Base-by-base conservation (phyloP, 305 asterid genomes). In the Lippia alba region DNA sequence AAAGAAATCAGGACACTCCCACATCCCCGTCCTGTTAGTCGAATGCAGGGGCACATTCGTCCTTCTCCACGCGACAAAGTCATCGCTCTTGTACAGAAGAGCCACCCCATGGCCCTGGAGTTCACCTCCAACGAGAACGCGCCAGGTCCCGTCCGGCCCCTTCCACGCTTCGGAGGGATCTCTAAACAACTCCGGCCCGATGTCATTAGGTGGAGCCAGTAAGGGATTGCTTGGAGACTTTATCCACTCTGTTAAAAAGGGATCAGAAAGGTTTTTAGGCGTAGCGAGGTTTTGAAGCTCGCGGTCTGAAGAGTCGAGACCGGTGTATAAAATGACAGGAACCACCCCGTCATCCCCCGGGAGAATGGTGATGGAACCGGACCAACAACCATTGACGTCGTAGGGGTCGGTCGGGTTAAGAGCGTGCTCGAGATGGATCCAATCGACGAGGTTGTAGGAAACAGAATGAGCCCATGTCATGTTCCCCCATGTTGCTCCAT, bases 151-250 rank as follows among this genome's bases (percentile, higher is more conserved):
- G 10, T 91, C 90, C 4, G 70, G 12, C 1, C 80, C 9, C 30
- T n/a, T 79, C 97, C 97, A 91, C 0, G 87, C 93, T 0, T 90
- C 86, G 0, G 90, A 83, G n/a, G 96, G 97, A 64, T 90, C 96
- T 46, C 96, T 74, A 32, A 65, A 91, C 44, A 40, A 20, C 1
- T 64, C 54, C 0, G 73, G 68, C n/a, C 70, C 75, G 45, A 90
- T 76, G 0, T 67, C 85, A 39, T 54, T 58, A 30, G 34, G 17
- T 0, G 91, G 87, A 48, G 15, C n/a, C 76, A 88, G 36, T 7
- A 88, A 1, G 12, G 97, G 94, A 56, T 91, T 91, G 12, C 71
- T 72, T 12, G 78, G 11, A 14, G 81, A 84, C 63, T 88, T 91
- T 0, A 76, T 73, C 94, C 97, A 91, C 39, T 88, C 87, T 16